These are phyloP conservation scores for Lomentospora prolificans DNA, from an alignment of 2,329 filamentous ascomycete genomes.

Conservation along the genomic window DNA sequence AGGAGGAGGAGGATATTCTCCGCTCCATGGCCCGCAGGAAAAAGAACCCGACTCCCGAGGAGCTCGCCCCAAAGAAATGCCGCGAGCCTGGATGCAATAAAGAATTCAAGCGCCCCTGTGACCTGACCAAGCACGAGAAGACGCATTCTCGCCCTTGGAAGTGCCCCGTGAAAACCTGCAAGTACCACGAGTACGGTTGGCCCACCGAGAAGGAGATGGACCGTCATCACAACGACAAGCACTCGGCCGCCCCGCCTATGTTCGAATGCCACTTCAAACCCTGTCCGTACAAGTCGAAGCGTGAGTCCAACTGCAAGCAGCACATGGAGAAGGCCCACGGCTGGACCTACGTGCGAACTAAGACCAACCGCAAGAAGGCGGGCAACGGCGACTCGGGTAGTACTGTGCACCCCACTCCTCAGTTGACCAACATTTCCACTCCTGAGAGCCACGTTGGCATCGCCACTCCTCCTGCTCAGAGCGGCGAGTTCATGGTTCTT, in stretches of 20 bases:
- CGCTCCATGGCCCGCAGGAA: slow-evolving; percentile 93
- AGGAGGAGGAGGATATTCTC: slow-evolving; percentile 72
- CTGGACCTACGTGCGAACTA: slow-evolving; percentile 84
- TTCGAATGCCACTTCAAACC: slow-evolving; percentile 75
- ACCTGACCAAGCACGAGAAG: slow-evolving; percentile 96
- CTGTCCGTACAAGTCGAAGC: slow-evolving; percentile 90
- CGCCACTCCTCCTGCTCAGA: slow-evolving; percentile 48
- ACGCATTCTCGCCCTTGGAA: slow-evolving; percentile 96
- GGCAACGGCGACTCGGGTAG: slow-evolving; percentile 16
- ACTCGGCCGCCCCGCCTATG: slow-evolving; percentile 68
- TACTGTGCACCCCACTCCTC: slow-evolving; percentile 43
- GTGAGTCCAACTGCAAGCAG: slow-evolving; percentile 94
- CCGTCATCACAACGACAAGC: slow-evolving; percentile 92
- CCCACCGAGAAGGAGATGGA: slow-evolving; percentile 97
- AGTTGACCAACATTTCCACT: slow-evolving; percentile 51
- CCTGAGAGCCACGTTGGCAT: slow-evolving; percentile 45
- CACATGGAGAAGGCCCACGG: slow-evolving; percentile 97
- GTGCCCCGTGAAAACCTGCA: slow-evolving; percentile 73
- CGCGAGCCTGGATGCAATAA: slow-evolving; percentile 69
- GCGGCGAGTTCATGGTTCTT: slow-evolving; percentile 20
- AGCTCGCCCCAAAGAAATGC: slow-evolving; percentile 72
- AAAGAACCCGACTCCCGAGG: slow-evolving; percentile 81
- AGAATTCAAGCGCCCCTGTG: slow-evolving; percentile 93
- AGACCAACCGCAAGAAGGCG: slow-evolving; percentile 70
- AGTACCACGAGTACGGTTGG: slow-evolving; percentile 84